Evolutionary conservation across 2,329 filamentous ascomycete genomes (phyloP).

Genomic region (Verticillium albo-atrum): DNA sequence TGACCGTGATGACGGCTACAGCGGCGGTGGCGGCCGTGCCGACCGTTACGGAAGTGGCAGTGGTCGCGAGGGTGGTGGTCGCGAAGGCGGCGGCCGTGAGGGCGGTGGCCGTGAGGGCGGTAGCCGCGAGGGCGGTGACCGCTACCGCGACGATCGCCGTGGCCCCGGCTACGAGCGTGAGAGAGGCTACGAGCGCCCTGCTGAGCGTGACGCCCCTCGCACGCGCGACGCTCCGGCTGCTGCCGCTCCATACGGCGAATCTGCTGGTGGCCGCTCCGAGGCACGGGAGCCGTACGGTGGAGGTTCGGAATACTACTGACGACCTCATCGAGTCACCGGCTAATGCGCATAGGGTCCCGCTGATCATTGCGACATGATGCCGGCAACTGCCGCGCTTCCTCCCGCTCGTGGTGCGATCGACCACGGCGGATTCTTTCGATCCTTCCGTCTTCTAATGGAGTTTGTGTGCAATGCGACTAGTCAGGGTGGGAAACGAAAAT

Average conservation of each 20-base stretch:
- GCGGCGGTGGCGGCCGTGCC: conserved; percentile 25
- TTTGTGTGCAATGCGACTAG: conserved; percentile 8
- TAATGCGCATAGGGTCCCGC: conserved; percentile 14
- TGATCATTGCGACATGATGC: conserved; percentile 15
- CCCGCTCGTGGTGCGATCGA: conserved; percentile 8
- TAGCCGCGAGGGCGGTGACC: conserved; percentile 19
- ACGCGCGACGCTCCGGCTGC: conserved; percentile 32
- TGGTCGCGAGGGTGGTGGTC: conserved; percentile 42
- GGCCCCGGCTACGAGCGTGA: conserved; percentile 43
- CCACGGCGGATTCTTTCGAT: conserved; percentile 13
- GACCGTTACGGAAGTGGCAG: conserved; percentile 33
- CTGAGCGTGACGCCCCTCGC: conserved; percentile 34
- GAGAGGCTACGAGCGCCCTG: conserved; percentile 41
- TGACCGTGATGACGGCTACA: conserved; percentile 35
- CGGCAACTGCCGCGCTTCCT: conserved; percentile 3
- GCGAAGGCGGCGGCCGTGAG: conserved; percentile 44
- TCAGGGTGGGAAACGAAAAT: conserved; percentile 10
- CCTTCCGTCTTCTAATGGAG: neutral
- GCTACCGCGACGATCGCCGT: conserved; percentile 28
- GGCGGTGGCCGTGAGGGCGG: conserved; percentile 40
- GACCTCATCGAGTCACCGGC: neutral
- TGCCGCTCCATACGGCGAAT: conserved; percentile 34
- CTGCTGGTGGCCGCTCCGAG: conserved; percentile 27
- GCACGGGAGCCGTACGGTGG: conserved; percentile 35
- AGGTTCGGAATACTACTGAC: conserved; percentile 27